Base-by-base conservation (phyloP, 495 filamentous ascomycete genomes). In the Bacidia gigantensis region DNA sequence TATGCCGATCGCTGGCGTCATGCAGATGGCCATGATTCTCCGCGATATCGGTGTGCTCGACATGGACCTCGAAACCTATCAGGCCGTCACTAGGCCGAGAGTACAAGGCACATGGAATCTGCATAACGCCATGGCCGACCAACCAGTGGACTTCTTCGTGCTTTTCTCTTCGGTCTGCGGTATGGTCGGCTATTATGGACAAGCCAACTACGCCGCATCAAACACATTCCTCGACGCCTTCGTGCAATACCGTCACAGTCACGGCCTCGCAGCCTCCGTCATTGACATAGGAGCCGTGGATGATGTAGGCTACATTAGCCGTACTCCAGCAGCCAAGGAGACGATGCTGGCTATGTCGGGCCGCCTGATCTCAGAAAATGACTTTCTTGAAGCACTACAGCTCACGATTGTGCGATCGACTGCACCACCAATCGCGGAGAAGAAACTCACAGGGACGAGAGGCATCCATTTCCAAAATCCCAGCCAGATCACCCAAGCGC, bases 21-120 rank as follows among this genome's bases (percentile, higher is more conserved):
- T 83, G 9, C 72, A 67, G 44, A 65, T 58, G 22, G 62, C 66
- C 14, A 71, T 68, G 66, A 60, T 65, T 25, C 57, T 68, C 3
- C 24, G 77, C 63, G 80, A 83, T 53, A 63, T 72, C 3, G 58
- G 74, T 1, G 76, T 76, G 49, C 73, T 76, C 49, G 74, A 79
- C 45, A 77, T 81, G 71, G 67, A 66, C 7, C 68, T 65, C 53
- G 62, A 73, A 0, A 63, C 75, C n/a, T 79, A 72, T 51, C 62
- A 58, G 12, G 61, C 65, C 3, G 73, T 71, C 41, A 72, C 74
- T 20, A 62, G 67, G 46, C 72, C 76, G 25, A 82, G 81, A 60
- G 73, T 81, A 1, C 59, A 72, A 22, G 78, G 74, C 10, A 54
- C 64, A 11, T 62, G 58, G 58, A 69, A 73, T 46, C 57, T 73